Conservation (phyloP, 2,329 filamentous ascomycete genomes). For the Cephalotrichum gorgonifer region DNA sequence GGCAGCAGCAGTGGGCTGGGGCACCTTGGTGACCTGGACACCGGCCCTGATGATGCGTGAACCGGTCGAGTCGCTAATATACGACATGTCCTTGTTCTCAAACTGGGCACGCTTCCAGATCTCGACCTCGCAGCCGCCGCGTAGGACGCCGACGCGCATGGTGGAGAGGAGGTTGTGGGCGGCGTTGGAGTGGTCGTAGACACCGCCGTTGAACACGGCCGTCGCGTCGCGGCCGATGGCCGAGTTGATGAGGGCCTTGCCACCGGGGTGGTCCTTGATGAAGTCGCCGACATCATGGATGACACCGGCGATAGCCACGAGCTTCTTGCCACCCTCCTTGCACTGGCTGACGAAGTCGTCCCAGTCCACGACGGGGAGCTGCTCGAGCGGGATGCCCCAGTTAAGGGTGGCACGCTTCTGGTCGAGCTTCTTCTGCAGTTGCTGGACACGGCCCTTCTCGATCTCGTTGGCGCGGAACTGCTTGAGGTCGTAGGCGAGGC, state of each 20-base stretch:
- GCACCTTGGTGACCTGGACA: conserved; percentile 72
- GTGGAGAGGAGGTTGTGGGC: conserved; percentile 82
- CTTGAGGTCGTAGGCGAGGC: conserved; percentile 79
- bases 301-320: conserved; percentile 71
- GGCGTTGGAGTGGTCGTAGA: conserved; percentile 83
- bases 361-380: conserved; percentile 78
- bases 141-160: conserved; percentile 79
- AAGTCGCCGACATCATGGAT: conserved; percentile 79
- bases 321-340: conserved; percentile 61
- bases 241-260: conserved; percentile 74
- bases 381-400: conserved; percentile 78
- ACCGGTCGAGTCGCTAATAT: conserved; percentile 71
- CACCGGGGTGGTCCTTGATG: conserved; percentile 84
- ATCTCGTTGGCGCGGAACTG: conserved; percentile 88
- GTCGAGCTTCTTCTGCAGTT: conserved; percentile 86
- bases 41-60: conserved; percentile 79
- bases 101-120: conserved; percentile 84
- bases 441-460: conserved; percentile 82
- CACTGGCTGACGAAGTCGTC: conserved; percentile 72
- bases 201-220: conserved; percentile 84
- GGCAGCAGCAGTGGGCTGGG: conserved; percentile 69
- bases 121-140: conserved; percentile 80
- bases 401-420: conserved; percentile 73
- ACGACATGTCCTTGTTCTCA: conserved; percentile 73
- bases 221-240: conserved; percentile 82